phyloP scores from a whole-genome alignment of 768 basidiomycete genomes.

The Boletus rex-veris region DNA sequence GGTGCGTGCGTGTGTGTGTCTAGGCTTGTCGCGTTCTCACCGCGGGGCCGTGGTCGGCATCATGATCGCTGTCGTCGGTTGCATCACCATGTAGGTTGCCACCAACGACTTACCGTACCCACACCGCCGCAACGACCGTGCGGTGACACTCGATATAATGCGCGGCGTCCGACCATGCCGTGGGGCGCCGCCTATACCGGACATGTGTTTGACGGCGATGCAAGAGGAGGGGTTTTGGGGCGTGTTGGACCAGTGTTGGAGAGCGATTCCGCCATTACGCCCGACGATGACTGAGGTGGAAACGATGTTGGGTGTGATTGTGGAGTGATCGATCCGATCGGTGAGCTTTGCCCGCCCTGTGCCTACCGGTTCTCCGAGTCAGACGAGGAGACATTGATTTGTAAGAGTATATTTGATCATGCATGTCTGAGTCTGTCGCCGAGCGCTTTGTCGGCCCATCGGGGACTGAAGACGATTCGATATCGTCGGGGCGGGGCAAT shows the following conservation, averaged over 20 bases:
- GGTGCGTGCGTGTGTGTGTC: constrained; percentile 26
- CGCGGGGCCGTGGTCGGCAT: not conserved
- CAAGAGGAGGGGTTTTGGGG: constrained; percentile 41
- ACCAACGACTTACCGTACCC: constrained; percentile 52
- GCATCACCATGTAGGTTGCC: constrained; percentile 36
- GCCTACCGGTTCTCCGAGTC: too few relatives aligned
- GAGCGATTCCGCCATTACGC: constrained; percentile 32
- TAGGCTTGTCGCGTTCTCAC: not conserved
- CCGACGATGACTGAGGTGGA: constrained; percentile 43
- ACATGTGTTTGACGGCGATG: constrained; percentile 11
- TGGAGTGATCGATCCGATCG: not conserved
- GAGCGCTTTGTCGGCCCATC: too few relatives aligned
- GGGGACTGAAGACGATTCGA: too few relatives aligned
- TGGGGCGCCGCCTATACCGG: constrained; percentile 23
- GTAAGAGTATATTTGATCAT: too few relatives aligned
- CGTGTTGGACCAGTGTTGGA: constrained; percentile 47
- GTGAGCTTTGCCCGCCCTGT: too few relatives aligned
- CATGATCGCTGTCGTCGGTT: too few relatives aligned
- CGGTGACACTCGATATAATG: constrained; percentile 54
- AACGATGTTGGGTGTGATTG: constrained; percentile 8
- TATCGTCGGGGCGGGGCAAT: too few relatives aligned
- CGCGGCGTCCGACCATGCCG: constrained; percentile 47
- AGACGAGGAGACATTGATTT: too few relatives aligned
- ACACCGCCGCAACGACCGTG: constrained; percentile 51
- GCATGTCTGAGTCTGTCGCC: too few relatives aligned